Evolutionary conservation across 192 early-diverging fungal species (phyloP).

Genomic region (Podila epicladia): DNA sequence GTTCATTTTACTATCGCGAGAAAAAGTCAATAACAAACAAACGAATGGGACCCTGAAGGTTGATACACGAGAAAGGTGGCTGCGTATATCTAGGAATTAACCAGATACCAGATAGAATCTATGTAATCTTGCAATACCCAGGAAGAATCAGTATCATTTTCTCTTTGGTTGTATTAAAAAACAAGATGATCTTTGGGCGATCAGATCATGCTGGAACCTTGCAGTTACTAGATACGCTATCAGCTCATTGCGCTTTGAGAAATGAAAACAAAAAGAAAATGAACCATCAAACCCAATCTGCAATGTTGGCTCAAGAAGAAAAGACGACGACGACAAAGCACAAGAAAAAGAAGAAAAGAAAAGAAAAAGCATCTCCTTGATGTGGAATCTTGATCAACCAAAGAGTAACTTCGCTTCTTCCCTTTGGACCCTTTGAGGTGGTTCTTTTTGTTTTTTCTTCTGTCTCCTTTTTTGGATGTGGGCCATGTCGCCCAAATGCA

Average conservation of each 20-base stretch:
- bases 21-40: not conserved
- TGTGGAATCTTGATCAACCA: conserved; percentile 12
- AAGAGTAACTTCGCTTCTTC: not conserved
- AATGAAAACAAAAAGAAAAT: not conserved
- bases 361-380: not conserved
- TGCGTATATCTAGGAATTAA: too few relatives aligned
- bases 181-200: not conserved
- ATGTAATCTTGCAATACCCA: too few relatives aligned
- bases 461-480: not conserved
- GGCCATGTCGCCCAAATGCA: too few relatives aligned
- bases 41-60: not conserved
- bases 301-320: not conserved
- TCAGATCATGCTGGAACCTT: not conserved
- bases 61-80: too few relatives aligned
- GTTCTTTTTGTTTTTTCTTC: not conserved
- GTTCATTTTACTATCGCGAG: not conserved
- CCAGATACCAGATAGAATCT: too few relatives aligned
- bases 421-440: not conserved
- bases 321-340: not conserved
- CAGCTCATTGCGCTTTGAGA: not conserved
- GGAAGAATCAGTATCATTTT: too few relatives aligned
- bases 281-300: not conserved
- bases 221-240: too few relatives aligned
- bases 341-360: not conserved
- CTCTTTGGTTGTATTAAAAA: not conserved